These are phyloP conservation scores for Vitis amurensis DNA, from an alignment of 164 flowering plant species.

Conservation along the genomic window DNA sequence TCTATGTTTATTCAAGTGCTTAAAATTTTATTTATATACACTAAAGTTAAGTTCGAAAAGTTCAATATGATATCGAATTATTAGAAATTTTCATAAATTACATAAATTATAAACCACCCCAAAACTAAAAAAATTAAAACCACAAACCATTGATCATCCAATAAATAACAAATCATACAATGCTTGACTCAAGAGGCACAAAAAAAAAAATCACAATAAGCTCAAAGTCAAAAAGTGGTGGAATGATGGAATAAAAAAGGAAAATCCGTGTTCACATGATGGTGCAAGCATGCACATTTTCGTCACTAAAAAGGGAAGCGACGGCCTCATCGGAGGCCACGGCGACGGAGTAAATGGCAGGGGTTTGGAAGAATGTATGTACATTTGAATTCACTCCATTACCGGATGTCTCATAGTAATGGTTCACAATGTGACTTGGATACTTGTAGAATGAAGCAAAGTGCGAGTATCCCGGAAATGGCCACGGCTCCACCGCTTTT, in stretches of 20 bases:
- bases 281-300: slow-evolving; percentile 77
- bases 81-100: no score
- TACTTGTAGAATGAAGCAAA: slow-evolving; percentile 72
- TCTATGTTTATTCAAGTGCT: no score
- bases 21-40: no score
- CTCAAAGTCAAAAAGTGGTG: neutral
- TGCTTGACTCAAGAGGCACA: no score
- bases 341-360: slow-evolving; percentile 63
- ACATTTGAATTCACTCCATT: slow-evolving; percentile 32
- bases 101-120: no score
- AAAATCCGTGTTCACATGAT: slow-evolving; percentile 45
- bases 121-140: no score
- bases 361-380: slow-evolving; percentile 78
- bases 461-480: slow-evolving; percentile 66
- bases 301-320: slow-evolving; percentile 83
- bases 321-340: slow-evolving; percentile 76
- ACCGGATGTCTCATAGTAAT: slow-evolving; percentile 54
- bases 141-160: no score
- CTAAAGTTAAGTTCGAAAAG: no score
- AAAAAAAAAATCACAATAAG: neutral
- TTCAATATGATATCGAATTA: no score
- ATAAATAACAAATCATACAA: no score
- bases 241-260: neutral
- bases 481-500: slow-evolving; percentile 82
- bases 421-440: slow-evolving; percentile 57